Conservation (phyloP, 2,329 filamentous ascomycete genomes). For the Aspergillus thermomutatus region DNA sequence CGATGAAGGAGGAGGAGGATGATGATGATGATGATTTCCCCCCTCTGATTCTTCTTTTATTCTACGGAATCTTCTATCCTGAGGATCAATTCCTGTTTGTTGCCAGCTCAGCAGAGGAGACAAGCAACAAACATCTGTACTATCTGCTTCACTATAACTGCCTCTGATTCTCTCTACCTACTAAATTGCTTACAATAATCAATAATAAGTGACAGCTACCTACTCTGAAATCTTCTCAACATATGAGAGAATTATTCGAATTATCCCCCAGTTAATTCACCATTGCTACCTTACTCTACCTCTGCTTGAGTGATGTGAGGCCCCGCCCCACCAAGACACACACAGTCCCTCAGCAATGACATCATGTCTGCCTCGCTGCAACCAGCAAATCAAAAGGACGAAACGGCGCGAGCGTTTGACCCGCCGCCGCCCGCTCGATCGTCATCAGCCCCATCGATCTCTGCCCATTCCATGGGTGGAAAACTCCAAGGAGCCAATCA, state of each 20-base stretch:
- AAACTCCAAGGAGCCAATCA: slow-evolving; percentile 21
- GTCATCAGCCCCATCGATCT: slow-evolving; percentile 34
- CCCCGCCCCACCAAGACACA: not conserved
- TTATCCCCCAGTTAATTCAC: not conserved
- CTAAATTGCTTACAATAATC: not conserved
- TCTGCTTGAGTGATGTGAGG: slow-evolving; percentile 1
- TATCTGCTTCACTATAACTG: not conserved
- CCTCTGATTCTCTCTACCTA: not conserved
- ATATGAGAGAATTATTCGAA: not conserved
- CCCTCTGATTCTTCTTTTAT: not conserved
- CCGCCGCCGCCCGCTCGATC: slow-evolving; percentile 23
- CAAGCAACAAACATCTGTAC: not conserved
- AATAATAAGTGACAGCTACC: no score
- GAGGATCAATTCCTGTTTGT: not conserved
- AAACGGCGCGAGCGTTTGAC: slow-evolving; percentile 30
- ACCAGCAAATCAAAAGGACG: slow-evolving; percentile 2
- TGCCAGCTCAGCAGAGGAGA: not conserved
- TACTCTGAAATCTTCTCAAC: not conserved
- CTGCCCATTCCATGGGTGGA: slow-evolving; percentile 24
- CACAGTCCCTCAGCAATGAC: slow-evolving; percentile 20
- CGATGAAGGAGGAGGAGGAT: not conserved
- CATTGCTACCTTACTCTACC: not conserved
- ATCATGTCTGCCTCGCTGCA: slow-evolving; percentile 17
- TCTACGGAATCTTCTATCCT: not conserved
- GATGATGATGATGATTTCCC: not conserved